Conservation (phyloP, 2,329 filamentous ascomycete species). For the Ophiosphaerella herpotricha region DNA sequence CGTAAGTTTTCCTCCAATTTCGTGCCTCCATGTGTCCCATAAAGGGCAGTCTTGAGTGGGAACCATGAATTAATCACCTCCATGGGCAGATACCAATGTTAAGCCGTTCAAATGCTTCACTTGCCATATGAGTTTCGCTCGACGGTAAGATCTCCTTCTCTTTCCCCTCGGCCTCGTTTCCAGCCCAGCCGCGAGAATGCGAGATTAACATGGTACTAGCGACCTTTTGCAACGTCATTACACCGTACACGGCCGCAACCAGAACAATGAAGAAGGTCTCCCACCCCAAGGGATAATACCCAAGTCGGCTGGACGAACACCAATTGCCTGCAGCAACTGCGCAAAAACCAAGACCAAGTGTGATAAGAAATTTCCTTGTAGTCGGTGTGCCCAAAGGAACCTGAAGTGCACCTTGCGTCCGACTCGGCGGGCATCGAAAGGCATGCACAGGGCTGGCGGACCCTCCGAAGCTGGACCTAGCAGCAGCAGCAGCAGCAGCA, state of each 20-base stretch:
- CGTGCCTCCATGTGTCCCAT: background rate
- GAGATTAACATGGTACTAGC: conserved; percentile 37
- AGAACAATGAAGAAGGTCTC: conserved; percentile 55
- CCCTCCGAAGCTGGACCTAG: conserved; percentile 23
- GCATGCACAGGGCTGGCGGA: conserved; percentile 35
- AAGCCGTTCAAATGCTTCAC: conserved; percentile 61
- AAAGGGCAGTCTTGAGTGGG: too few species aligned
- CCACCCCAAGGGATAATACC: conserved; percentile 56
- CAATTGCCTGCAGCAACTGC: conserved; percentile 59
- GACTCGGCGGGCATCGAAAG: conserved; percentile 54
- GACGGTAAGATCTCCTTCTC: conserved; percentile 47
- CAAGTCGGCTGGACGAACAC: conserved; percentile 57
- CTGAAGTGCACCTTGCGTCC: conserved; percentile 54
- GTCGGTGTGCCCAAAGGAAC: conserved; percentile 55
- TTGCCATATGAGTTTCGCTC: conserved; percentile 60
- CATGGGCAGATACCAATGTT: conserved; percentile 55
- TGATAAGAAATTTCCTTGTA: conserved; percentile 61
- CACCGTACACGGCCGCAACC: conserved; percentile 56
- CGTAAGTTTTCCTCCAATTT: conserved; percentile 44
- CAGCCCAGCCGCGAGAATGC: background rate
- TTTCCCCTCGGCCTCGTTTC: background rate
- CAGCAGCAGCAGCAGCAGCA: conserved; percentile 29
- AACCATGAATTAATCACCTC: background rate
- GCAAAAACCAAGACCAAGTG: conserved; percentile 61
- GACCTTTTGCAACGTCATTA: conserved; percentile 59